Base-by-base conservation (phyloP, 1,284 basidiomycete genomes). In the Apiotrichum gracile region DNA sequence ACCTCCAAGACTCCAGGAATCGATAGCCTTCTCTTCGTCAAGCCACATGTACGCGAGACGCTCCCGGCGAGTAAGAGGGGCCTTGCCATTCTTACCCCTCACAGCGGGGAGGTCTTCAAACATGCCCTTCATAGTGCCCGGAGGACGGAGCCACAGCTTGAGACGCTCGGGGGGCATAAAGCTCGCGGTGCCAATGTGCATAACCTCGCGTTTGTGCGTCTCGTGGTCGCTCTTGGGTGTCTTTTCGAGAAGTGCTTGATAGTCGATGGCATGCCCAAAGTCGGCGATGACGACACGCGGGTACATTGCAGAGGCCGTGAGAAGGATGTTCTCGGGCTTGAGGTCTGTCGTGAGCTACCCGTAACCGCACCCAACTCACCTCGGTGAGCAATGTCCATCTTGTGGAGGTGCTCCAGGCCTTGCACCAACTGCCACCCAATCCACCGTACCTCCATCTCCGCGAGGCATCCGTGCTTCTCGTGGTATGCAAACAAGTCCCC, bases 261-360 rank as follows among this genome's bases (percentile, higher is more conserved):
- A 35, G 2, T 53, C 58, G 3, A 52, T 52, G 1, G 64, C 52
- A 21, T 51, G 81, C 7, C 90, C 90, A 67, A 92, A 91, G 71
- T 92, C 89, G 17, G 86, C 88, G 37, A 92, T 85, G 52, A 88
- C 79, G 39, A 91, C 82, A 38, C 85, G 84, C 43, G 89, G 90
- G 67, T 87, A 91, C 2, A 85, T 81, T 3, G 85, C 85, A 9
- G 86, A 84, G 3, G 80, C 78, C 60, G 83, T 78, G 4, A 93
- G 78, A 10, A 93, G 78, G 50, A 92, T 47, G 38, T 52, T 52
- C 19, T 52, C 50, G 12, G 44, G 50, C 38, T 52, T 52, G 29
- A 52, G n/a, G 22, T 51, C 40, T 46, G 35, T 6, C 17, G 54
- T n/a, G 14, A 17, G 14, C 35, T 17, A 45, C 44, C 55, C 2